Base-by-base conservation (phyloP, 495 filamentous ascomycete species). In the Neurospora sublineolata region DNA sequence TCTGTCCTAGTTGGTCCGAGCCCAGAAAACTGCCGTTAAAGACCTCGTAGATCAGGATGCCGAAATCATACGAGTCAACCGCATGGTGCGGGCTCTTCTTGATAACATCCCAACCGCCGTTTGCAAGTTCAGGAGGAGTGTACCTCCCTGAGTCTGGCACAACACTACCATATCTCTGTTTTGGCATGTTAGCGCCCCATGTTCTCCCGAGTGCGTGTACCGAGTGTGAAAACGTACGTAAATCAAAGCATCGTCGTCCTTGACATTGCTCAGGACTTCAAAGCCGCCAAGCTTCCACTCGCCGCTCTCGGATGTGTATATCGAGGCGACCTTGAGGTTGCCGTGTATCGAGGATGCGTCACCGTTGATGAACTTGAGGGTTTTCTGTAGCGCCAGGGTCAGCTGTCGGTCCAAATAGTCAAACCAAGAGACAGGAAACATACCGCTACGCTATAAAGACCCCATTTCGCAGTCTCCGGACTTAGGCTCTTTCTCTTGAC, bases 251-350 rank as follows among this genome's bases (percentile, higher is more conserved):
- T 97, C 91, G 70, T 97, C 94, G 41, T 98, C 95, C 78, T 97
- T 97, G 81, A 97, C 91, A 27, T 92, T 97, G 81, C 94, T 97
- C 42, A 98, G 79, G 11, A 97, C 86, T 74, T 99, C 96, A 71
- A 98, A 95, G 10, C 95, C 95, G 4, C 92, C 93, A 3, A 99
- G 82, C 79, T 95, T 97, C 95, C 95, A 99, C 79, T 98, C 95
- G 37, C 95, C 95, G 80, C 95, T 97, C 79, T 98, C 94, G 79
- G 93, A 92, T 16, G 90, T 92, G 78, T 91, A 98, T 74, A 99
- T 86, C 1, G 94, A 97, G 3, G 92, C 91, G 27, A 91, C 89
- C 70, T 92, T 87, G 37, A 98, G 84, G 72, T 87, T 92, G 42
- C 94, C 95, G 76, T 99, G 95, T 5, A 98, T 88, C 0, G 93